These are phyloP conservation scores for Bisporella sp. DNA, from an alignment of 2,329 filamentous ascomycete species.

Conservation along the genomic window DNA sequence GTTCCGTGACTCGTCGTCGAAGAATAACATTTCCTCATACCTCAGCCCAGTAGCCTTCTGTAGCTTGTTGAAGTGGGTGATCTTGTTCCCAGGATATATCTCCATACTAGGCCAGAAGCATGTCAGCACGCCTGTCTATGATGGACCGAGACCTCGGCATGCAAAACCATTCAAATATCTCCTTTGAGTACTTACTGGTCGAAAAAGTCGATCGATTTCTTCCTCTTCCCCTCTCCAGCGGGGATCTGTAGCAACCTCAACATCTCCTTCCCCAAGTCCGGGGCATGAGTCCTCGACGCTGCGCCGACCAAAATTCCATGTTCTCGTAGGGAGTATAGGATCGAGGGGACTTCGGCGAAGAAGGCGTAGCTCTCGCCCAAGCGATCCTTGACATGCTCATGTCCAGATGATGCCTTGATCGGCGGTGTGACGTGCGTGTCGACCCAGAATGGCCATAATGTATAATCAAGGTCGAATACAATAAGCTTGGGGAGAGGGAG, in stretches of 20 bases:
- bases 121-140: background rate
- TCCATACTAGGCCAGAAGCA: constrained; percentile 36
- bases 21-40: constrained; percentile 88
- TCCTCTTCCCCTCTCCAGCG: constrained; percentile 24
- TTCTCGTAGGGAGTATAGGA: constrained; percentile 49
- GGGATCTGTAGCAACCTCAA: constrained; percentile 63
- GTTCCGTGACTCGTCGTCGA: constrained; percentile 87
- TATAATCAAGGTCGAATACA: constrained; percentile 96
- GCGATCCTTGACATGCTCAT: constrained; percentile 41
- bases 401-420: constrained; percentile 43
- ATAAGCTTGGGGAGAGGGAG: constrained; percentile 50
- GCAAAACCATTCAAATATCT: too few relatives aligned
- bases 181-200: constrained; percentile 32
- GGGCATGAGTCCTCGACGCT: constrained; percentile 74
- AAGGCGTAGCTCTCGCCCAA: constrained; percentile 63
- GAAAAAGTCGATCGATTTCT: constrained; percentile 50
- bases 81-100: constrained; percentile 74
- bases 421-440: constrained; percentile 84
- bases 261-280: constrained; percentile 73
- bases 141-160: background rate
- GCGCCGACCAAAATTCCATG: constrained; percentile 54
- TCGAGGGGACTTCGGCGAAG: constrained; percentile 61
- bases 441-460: constrained; percentile 98
- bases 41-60: constrained; percentile 62
- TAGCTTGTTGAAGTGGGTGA: constrained; percentile 73